Evolutionary conservation across 2,329 filamentous ascomycete species (phyloP).

Genomic region (Stagonosporopsis cucurbitacearum): DNA sequence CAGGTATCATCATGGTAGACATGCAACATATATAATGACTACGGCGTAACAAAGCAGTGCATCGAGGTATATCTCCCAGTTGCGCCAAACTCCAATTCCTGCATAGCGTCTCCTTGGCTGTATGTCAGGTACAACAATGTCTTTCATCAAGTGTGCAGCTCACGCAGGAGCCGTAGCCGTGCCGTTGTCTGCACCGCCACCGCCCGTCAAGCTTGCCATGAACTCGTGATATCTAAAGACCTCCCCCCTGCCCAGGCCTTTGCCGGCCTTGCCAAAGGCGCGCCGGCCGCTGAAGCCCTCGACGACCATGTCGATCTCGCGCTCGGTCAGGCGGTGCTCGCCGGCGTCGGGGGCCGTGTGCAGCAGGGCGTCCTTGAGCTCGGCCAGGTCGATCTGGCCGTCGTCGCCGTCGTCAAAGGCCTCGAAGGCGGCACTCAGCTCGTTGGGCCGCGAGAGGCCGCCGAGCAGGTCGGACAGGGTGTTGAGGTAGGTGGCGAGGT

Average conservation of each 20-base stretch:
- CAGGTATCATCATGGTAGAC: too few relatives aligned
- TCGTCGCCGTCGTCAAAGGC: conserved; percentile 97
- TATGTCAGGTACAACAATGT: too few relatives aligned
- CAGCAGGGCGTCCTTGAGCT: conserved; percentile 82
- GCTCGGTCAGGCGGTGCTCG: conserved; percentile 43
- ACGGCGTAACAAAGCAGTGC: background rate
- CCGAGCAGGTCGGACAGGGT: conserved; percentile 77
- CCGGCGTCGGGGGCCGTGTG: conserved; percentile 75
- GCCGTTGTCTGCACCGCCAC: conserved; percentile 37
- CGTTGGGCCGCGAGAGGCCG: conserved; percentile 75
- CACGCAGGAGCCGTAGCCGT: conserved; percentile 22
- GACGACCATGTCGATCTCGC: conserved; percentile 86
- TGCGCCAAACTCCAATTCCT: background rate
- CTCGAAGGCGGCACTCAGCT: conserved; percentile 87
- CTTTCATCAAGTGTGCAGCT: background rate
- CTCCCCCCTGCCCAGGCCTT: conserved; percentile 68
- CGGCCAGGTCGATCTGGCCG: conserved; percentile 84
- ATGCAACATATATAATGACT: too few relatives aligned
- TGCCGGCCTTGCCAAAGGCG: conserved; percentile 73
- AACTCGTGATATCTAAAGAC: conserved; percentile 96
- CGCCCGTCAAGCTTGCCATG: conserved; percentile 62
- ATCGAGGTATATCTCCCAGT: background rate
- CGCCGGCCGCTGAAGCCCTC: conserved; percentile 83
- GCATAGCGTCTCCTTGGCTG: background rate
- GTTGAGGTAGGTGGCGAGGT: conserved; percentile 85